A percentile compares a stretch with the other conserved stretches of the same genome.
phyloP scores from a whole-genome alignment of 345 rosid genomes.

The Linum lewisii region DNA sequence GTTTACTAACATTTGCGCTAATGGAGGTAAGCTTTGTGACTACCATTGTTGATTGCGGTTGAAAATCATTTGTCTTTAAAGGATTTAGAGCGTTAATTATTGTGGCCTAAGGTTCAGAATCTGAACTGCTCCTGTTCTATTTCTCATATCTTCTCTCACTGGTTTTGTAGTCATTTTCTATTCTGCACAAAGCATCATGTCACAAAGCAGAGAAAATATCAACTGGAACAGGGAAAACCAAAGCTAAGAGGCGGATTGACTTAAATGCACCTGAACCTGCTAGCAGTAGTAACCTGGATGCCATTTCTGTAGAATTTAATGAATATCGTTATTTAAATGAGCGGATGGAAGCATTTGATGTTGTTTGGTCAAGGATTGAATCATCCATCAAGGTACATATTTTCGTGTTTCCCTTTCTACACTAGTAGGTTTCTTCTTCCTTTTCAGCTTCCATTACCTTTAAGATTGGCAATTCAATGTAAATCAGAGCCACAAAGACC shows the following conservation, averaged over 20 bases:
- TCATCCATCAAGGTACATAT: slow-evolving; percentile 38
- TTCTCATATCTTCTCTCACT: background rate
- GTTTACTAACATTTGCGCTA: background rate
- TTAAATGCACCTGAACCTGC: slow-evolving; percentile 26
- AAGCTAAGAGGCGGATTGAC: slow-evolving; percentile 44
- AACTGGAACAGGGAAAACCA: slow-evolving; percentile 27
- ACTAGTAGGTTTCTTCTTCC: background rate
- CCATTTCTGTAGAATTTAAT: slow-evolving; percentile 21
- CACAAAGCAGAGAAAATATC: slow-evolving; percentile 30
- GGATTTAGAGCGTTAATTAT: background rate
- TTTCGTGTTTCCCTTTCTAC: background rate
- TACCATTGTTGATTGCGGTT: background rate
- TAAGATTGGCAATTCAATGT: no score
- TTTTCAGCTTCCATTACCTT: no score
- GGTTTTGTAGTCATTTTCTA: slow-evolving; percentile 41
- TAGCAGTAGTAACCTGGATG: slow-evolving; percentile 15
- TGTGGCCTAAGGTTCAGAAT: background rate
- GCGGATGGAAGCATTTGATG: slow-evolving; percentile 46
- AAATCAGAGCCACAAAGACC: no score
- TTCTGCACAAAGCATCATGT: slow-evolving; percentile 44
- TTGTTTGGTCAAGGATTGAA: slow-evolving; percentile 64
- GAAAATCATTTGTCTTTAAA: background rate
- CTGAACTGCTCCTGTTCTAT: background rate
- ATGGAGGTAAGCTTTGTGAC: background rate
- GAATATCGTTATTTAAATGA: slow-evolving; percentile 15